Evolutionary conservation across 176 grass and related monocot species (phyloP).

Genomic region (Avena sativa): DNA sequence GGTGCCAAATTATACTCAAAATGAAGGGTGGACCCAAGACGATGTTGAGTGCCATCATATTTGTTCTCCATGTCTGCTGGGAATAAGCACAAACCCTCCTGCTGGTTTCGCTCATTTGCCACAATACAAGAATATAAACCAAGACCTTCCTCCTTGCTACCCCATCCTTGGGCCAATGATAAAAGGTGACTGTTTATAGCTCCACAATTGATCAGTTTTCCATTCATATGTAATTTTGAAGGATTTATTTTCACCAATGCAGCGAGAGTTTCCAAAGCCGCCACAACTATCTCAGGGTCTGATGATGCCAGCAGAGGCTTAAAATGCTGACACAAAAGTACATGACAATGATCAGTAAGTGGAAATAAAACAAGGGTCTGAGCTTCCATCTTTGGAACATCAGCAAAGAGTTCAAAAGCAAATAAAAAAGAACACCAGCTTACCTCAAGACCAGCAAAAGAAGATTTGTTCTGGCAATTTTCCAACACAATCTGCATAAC

Average conservation of each 20-base stretch:
- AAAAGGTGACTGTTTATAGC: constrained; percentile 83
- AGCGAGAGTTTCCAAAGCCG: constrained; percentile 87
- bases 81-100: constrained; percentile 72
- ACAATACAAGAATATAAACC: constrained; percentile 93
- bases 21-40: constrained; percentile 94
- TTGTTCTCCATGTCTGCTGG: constrained; percentile 79
- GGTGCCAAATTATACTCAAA: constrained; percentile 78
- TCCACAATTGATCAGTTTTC: constrained; percentile 84
- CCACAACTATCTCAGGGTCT: constrained; percentile 92
- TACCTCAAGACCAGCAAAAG: constrained; percentile 90
- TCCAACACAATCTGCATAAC: constrained; percentile 97
- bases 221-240: constrained; percentile 94
- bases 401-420: constrained; percentile 28
- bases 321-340: constrained; percentile 70
- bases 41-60: constrained; percentile 71
- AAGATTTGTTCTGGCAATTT: constrained; percentile 92
- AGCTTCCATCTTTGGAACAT: constrained; percentile 17
- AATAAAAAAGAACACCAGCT: constrained; percentile 44
- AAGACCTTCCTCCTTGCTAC: constrained; percentile 98
- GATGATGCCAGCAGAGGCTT: constrained; percentile 88
- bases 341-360: constrained; percentile 19
- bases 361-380: not conserved
- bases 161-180: constrained; percentile 97
- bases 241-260: constrained; percentile 93
- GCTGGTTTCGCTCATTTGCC: constrained; percentile 84